Evolutionary conservation across 1,139 yeast species (phyloP), one percentile per base, ranked within the genome.

Genomic region (Starmera stellimalicola): DNA sequence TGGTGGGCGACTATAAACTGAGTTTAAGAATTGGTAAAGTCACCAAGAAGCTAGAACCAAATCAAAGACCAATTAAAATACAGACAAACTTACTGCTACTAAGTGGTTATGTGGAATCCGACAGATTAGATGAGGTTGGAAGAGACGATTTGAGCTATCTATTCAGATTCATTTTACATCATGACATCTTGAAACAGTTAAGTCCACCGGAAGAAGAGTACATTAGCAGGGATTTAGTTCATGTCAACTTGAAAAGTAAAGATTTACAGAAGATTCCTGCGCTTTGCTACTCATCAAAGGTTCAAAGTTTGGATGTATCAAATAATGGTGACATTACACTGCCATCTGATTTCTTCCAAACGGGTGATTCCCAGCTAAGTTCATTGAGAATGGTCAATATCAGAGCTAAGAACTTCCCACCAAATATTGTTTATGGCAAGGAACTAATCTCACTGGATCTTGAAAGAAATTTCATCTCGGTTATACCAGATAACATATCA

Each of bases 91-190:
- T 87, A 32, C 59, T 93, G 16, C 63, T 78, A 42, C 61, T 82
- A 29, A 79, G 87, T 53, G 99, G 98, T 2, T 91, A 83, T 52
- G 70, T 73, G 3, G 82, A 76, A 33, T 65, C 71, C 14, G 97
- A 88, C 52, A 75, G 78, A 33, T 61, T 88, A 33, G 77, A 77
- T 38, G 82, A 78, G 34, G 69, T 87, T 36, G 96, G 95, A 22
- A 68, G 95, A 38, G 94, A 84, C 38, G 98, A 91, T 56, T 61
- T 91, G 40, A 79, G 93, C 32, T 87, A 78, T 51, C 64, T 93
- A 29, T 84, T 93, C 55, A 84, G 88, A 44, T 85, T 91, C 55
- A 78, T 80, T 27, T 75, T 87, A 36, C 85, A 80, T 47, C 78
- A 75, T 33, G 77, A 80, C 30, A 73, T 76, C 22, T 66, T 85